These are phyloP conservation scores for Naganishia onofrii DNA, from an alignment of 768 basidiomycete genomes.

Conservation along the genomic window DNA sequence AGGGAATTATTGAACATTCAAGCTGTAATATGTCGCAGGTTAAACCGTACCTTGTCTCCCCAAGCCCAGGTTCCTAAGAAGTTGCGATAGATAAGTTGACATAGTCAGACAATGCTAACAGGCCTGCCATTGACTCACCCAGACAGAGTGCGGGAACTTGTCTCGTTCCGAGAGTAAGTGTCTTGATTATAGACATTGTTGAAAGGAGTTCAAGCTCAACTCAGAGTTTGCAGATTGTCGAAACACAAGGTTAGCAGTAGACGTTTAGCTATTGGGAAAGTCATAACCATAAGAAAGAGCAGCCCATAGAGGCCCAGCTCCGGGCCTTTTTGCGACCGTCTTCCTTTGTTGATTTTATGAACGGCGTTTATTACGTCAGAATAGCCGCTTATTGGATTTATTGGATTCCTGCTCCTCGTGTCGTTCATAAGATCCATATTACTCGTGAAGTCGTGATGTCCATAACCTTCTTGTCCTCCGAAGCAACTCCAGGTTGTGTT, in stretches of 20 bases:
- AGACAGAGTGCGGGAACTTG: slow-evolving; percentile 46
- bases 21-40: not conserved
- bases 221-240: too few species aligned
- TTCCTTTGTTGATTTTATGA: not conserved
- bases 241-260: too few species aligned
- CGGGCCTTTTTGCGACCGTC: not conserved
- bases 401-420: not conserved
- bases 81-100: not conserved
- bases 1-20: not conserved
- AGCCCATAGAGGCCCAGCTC: too few species aligned
- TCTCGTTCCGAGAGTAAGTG: slow-evolving; percentile 34
- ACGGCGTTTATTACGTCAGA: slow-evolving; percentile 5
- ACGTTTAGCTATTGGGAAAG: too few species aligned
- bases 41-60: slow-evolving; percentile 8
- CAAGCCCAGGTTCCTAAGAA: slow-evolving; percentile 25
- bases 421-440: too few species aligned
- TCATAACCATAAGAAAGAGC: too few species aligned
- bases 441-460: too few species aligned
- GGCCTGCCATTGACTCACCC: slow-evolving; percentile 46
- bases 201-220: too few species aligned
- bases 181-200: slow-evolving; percentile 22
- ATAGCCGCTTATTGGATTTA: too few species aligned
- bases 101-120: not conserved
- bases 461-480: too few species aligned
- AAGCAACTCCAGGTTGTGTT: too few species aligned